Base-by-base conservation (phyloP, 1,284 basidiomycete genomes). In the Apiotrichum gracile region DNA sequence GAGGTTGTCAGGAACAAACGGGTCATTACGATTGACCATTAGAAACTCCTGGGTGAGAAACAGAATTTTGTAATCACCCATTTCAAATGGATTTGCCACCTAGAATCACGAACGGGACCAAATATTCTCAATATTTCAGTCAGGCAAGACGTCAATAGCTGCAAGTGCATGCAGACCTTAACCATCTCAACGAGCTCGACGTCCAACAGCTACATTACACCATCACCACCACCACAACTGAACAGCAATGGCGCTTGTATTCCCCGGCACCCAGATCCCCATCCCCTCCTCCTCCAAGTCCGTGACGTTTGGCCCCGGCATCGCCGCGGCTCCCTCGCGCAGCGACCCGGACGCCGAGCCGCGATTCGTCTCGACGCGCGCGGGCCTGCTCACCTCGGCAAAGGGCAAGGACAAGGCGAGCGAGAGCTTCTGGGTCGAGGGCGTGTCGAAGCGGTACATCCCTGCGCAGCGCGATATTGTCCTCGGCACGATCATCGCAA, bases 381-480 rank as follows among this genome's bases (percentile, higher is more conserved):
- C 69, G 14, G 75, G 75, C 2, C 24, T 66, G 31, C 54, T 76
- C 26, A 48, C 62, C 9, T 60, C 54, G 44, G 49, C 42, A 17
- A 70, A 69, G 54, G 66, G 66, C 7, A 68, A 68, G 46, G 46
- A 47, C 51, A 26, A 44, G n/a, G n/a, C n/a, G 29, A 56, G 64
- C 34, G 62, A 69, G 58, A 61, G 58, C 37, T 43, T 69, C 6
- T 76, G 70, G 69, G 65, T 76, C 5, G 72, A 75, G 47, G 68
- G 69, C 2, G 60, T 58, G 29, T 66, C 68, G 22, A 74, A 72
- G 54, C 63, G 75, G 74, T 80, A 80, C 62, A 67, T 75, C 8
- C 74, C 78, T 0, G 71, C 77, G 0, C 67, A 72, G 29, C 72
- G 73, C 7, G 78, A 79, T 52, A 67, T 76, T 12, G 77, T 80